Base-by-base conservation (phyloP, 1,284 basidiomycete genomes). In the Ganoderma lucidum region DNA sequence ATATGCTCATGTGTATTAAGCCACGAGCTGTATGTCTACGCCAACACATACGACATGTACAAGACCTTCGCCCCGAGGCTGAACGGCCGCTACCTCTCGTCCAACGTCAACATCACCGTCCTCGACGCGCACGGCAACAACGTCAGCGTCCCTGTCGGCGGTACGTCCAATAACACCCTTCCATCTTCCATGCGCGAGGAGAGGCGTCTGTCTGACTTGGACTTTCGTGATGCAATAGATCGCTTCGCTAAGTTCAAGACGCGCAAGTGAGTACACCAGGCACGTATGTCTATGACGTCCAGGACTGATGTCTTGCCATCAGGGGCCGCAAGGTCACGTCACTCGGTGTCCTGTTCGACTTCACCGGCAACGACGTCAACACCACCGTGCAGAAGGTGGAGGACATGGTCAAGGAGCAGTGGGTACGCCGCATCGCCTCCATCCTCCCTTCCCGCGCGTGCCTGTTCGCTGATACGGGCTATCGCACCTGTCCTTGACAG, bases 1-100 rank as follows among this genome's bases (percentile, higher is more conserved):
- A 28, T 55, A 58, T 30, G 23, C 64, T 58, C 14, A 63, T 14
- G 14, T 9, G 3, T 6, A 65, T 35, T 12, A 66, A 91, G 91
- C 76, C 95, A 97, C 76, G 96, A 97, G 81, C 81, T 97, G 42
- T 97, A 96, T 81, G 85, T 88, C 71, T 96, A 95, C 77, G 85
- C 83, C 4, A 88, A 93, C 75, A 88, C 94, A 0, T 85, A 89
- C 59, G 93, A 95, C 79, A 92, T 95, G 87, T 92, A 93, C 80
- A 83, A 88, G 67, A 92, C 94, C 79, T 94, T 94, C 76, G 91
- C 85, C 5, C 93, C 93, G 2, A 82, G 87, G 65, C 85, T 92
- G 80, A 84, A 87, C 1, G 93, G 93, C 14, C 87, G 93, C 59
- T 96, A 95, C 77, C 83, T 97, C 56, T 90, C 94, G 0, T 94